Evolutionary conservation across 2,329 filamentous ascomycete genomes (phyloP), one percentile per base, ranked within the genome.

Genomic region (Colletotrichum orbiculare): DNA sequence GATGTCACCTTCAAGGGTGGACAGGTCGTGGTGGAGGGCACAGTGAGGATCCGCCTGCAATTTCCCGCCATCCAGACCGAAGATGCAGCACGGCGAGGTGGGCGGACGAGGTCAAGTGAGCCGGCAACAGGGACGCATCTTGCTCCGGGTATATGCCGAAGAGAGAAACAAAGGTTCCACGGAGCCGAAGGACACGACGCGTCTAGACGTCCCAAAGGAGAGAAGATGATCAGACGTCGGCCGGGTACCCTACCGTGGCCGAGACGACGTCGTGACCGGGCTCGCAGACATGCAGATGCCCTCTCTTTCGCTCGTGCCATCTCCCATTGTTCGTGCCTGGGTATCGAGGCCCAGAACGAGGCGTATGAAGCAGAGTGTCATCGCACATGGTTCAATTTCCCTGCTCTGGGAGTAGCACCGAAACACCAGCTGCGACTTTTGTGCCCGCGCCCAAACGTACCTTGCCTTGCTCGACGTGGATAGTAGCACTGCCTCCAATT

Each of bases 1-100:
- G 57, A 61, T 62, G 62, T 42, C 33, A 61, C 50, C 12, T 42
- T 15, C 25, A 43, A 47, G 41, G 60, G 45, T 5, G 8, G 35
- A 35, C 9, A 10, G 10, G 17, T 47, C 54, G 10, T 46, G 38
- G 47, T 9, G 48, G 33, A 33, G 37, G 15, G 37, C 56, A 45
- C 42, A 56, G 50, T n/a, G 50, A 61, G 50, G 39, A 61, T 42
- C 50, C 50, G 39, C 54, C 17, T 37, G 50, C 62, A 65, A 61
- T 65, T 65, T 65, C 50, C 62, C 62, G 62, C 62, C 62, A 65
- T n/a, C 57, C 50, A 65, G 50, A 64, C 48, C 45, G 12, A 13
- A 38, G 35, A 48, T 56, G 54, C 39, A 33, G 34, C 13, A 11
- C 39, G 3, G 38, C 52, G 3, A 25, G 43, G 10, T 46, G 43